These are phyloP conservation scores for Zygosaccharomyces bisporus DNA, from an alignment of 805 yeast genomes.

Conservation along the genomic window DNA sequence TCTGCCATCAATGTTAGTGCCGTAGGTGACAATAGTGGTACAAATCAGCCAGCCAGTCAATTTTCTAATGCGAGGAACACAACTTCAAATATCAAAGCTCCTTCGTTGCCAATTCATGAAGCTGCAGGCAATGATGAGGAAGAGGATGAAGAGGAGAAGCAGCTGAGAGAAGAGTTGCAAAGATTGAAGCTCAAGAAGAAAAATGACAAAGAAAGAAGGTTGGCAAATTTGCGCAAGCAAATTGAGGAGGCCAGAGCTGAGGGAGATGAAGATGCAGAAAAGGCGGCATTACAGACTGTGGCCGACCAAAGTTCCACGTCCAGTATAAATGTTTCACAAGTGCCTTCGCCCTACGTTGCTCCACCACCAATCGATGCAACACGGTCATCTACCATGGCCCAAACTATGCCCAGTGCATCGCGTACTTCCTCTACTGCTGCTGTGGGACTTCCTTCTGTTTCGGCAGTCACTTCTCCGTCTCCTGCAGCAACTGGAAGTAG, in stretches of 20 bases:
- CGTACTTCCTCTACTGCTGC: background rate
- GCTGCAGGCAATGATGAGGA: constrained; percentile 36
- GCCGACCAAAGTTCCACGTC: constrained; percentile 4
- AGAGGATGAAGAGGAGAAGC: constrained; percentile 45
- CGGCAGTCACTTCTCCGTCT: constrained; percentile 1
- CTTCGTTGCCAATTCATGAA: background rate
- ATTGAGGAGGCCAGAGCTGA: constrained; percentile 50
- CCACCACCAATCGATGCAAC: background rate
- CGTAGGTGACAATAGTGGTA: background rate
- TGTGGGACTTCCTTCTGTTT: background rate
- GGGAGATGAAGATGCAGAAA: constrained; percentile 35
- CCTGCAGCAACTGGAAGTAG: constrained; percentile 25
- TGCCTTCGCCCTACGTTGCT: background rate
- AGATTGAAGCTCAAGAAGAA: constrained; percentile 47
- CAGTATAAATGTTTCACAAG: constrained; percentile 2
- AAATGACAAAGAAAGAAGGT: constrained; percentile 53
- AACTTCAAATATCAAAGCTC: background rate
- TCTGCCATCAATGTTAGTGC: too few relatives aligned
- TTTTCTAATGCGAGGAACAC: background rate
- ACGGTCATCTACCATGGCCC: background rate
- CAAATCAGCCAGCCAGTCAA: background rate
- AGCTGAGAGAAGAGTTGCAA: constrained; percentile 37
- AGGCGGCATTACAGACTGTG: constrained; percentile 31
- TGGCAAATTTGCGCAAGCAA: constrained; percentile 55
- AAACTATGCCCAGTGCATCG: background rate